Base-by-base conservation (phyloP, 306 rosid genomes). In the Dicorynia guianensis region DNA sequence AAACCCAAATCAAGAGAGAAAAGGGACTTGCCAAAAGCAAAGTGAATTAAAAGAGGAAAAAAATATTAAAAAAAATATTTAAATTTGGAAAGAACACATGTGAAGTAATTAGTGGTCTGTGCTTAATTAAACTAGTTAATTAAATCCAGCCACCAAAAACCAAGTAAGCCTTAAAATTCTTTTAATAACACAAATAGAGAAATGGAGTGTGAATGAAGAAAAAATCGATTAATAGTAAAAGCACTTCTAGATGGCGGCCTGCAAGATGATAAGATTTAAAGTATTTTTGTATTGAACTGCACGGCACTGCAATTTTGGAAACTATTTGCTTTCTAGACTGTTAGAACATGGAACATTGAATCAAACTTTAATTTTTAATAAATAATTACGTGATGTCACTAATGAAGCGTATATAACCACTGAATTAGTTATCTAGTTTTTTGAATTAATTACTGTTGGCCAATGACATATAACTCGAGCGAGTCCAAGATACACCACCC, bases 181-280 rank as follows among this genome's bases (percentile, higher is more conserved):
- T 69, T 12, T 25, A 25, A 25, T 25, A 20, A 19, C 40, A 11
- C 1, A 5, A 18, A 11, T 15, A 72, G 66, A 48, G 49, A 58
- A 79, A 54, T 9, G 56, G 18, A 34, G 60, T 25, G 5, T 4
- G 35, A 52, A 64, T 50, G 56, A 20, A 36, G 56, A 20, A 36
- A 44, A 35, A 43, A 54, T 15, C 11, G 25, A 9, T 71, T 25
- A 12, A 12, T 7, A 18, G 34, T 52, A 58, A 58, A 50, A 63
- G 60, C 65, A 47, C 66, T 82, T 83, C 85, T 76, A 76, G 82
- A 77, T 53, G 77, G 80, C 60, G 62, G 81, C 63, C 38, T 25
- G 30, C 30, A 1, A 33, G 0, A 5, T 42, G 66, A 71, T 59
- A 54, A 36, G 35, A 58, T 33, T 64, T 2, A 7, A 43, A 69